Evolutionary conservation across 1,284 basidiomycete species (phyloP).

Genomic region (Porogramme epimiltina): DNA sequence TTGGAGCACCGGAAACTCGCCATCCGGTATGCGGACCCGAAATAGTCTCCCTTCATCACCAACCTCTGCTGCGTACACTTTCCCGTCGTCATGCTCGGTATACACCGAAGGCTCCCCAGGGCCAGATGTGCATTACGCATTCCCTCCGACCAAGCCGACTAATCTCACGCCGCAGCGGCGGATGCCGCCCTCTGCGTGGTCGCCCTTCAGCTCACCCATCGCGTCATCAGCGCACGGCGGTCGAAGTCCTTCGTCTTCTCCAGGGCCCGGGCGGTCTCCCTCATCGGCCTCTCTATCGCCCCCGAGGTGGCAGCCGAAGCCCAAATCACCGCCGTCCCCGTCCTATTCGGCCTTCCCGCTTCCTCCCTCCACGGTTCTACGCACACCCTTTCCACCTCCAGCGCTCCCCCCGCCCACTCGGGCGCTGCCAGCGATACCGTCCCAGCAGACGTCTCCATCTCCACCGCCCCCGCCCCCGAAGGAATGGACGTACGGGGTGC

Average conservation of each 20-base stretch:
- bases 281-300: not conserved
- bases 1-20: conserved; percentile 5
- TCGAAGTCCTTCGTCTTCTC: not conserved
- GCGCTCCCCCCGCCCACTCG: conserved; percentile 11
- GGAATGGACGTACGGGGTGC: conserved; percentile 1
- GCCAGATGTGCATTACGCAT: not conserved
- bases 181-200: conserved; percentile 19
- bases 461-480: conserved; percentile 15
- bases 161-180: conserved; percentile 8
- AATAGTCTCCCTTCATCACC: conserved; percentile 22
- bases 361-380: not conserved
- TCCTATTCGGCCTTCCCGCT: not conserved
- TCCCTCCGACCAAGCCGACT: conserved; percentile 1
- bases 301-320: not conserved
- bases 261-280: too few species aligned
- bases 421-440: conserved; percentile 10
- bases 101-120: conserved; percentile 1
- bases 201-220: conserved; percentile 10
- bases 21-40: conserved; percentile 8
- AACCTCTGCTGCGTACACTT: conserved; percentile 20
- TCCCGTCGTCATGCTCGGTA: conserved; percentile 26
- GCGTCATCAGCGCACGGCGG: not conserved
- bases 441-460: conserved; percentile 5
- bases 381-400: conserved; percentile 4
- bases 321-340: not conserved